phyloP scores from a whole-genome alignment of 208 protist species.

The Naegleria fowleri region DNA sequence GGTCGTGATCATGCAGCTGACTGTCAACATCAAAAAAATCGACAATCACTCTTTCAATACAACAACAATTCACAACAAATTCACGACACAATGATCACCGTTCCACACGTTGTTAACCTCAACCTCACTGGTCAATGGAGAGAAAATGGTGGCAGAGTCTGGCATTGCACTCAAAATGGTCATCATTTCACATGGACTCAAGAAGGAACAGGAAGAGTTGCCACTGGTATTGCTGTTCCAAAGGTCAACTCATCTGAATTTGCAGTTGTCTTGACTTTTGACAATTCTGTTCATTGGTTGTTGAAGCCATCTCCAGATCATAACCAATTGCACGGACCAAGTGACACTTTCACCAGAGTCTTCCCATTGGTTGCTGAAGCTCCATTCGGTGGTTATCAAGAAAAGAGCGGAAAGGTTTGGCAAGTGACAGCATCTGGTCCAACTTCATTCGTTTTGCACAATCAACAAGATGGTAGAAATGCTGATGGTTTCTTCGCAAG shows the following conservation, averaged over 20 bases:
- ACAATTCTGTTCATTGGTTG: neutral
- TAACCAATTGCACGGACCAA: neutral
- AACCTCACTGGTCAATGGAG: neutral
- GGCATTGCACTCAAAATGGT: neutral
- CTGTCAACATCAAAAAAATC: too few relatives aligned
- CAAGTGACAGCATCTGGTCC: neutral
- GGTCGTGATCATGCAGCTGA: too few relatives aligned
- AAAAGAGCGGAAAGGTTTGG: neutral
- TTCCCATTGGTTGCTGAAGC: neutral
- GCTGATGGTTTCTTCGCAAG: neutral
- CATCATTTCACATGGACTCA: neutral
- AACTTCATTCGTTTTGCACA: neutral
- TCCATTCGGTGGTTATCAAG: neutral
- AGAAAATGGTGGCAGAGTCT: neutral
- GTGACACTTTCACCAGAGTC: neutral
- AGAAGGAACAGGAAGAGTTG: neutral
- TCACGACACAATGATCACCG: too few relatives aligned
- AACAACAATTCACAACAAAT: too few relatives aligned
- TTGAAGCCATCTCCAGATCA: neutral
- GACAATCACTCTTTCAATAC: too few relatives aligned
- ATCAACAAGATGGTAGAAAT: conserved; percentile 4
- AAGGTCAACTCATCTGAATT: neutral
- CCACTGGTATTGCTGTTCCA: neutral
- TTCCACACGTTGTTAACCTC: neutral
- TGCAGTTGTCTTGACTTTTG: neutral